Evolutionary conservation across 176 grass and related monocot species (phyloP).

Genomic region (barley (Hordeum vulgare)): DNA sequence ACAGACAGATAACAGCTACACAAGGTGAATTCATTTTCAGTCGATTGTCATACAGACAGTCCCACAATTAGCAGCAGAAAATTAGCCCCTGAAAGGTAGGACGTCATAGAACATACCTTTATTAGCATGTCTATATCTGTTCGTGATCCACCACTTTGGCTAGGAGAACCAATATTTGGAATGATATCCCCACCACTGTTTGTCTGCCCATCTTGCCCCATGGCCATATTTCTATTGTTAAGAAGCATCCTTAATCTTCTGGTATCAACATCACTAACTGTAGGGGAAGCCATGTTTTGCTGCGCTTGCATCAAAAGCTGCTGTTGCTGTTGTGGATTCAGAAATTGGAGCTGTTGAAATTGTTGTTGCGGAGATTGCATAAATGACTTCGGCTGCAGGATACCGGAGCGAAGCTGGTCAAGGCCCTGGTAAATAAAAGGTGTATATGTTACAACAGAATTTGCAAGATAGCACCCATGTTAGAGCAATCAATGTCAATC

Average conservation of each 20-base stretch:
- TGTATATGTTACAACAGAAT: slow-evolving; percentile 13
- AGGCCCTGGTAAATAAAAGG: slow-evolving; percentile 42
- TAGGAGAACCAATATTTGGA: slow-evolving; percentile 65
- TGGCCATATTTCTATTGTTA: slow-evolving; percentile 55
- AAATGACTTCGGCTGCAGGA: slow-evolving; percentile 63
- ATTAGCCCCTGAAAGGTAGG: not conserved
- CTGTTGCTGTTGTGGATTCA: slow-evolving; percentile 73
- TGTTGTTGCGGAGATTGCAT: slow-evolving; percentile 53
- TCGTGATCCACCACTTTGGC: slow-evolving; percentile 45
- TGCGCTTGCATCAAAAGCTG: slow-evolving; percentile 65
- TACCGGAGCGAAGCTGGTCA: slow-evolving; percentile 60
- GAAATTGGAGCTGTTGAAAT: slow-evolving; percentile 63
- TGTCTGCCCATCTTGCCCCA: slow-evolving; percentile 67
- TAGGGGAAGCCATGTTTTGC: slow-evolving; percentile 65
- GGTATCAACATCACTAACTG: slow-evolving; percentile 65
- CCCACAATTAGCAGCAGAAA: not conserved
- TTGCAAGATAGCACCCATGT: not conserved
- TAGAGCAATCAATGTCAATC: not conserved
- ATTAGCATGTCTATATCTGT: slow-evolving; percentile 65
- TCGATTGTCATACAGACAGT: no score
- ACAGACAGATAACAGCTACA: no score
- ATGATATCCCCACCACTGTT: slow-evolving; percentile 56
- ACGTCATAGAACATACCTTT: slow-evolving; percentile 36
- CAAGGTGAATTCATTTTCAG: no score
- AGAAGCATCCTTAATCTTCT: slow-evolving; percentile 81